These are phyloP conservation scores for Cryptococcus sp. DNA, from an alignment of 1,284 basidiomycete species.

Conservation along the genomic window DNA sequence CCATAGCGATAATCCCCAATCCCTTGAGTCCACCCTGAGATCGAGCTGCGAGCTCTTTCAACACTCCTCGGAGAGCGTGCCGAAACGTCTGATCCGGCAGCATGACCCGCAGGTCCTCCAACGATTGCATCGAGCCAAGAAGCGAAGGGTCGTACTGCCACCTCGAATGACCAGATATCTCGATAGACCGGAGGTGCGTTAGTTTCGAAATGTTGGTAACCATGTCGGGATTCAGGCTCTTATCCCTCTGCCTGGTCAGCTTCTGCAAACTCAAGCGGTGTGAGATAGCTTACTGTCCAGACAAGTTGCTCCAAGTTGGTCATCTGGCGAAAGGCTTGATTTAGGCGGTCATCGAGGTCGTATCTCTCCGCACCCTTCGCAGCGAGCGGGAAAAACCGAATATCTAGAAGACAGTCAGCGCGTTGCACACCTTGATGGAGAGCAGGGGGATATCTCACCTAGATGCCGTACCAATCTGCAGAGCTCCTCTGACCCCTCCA, in stretches of 20 bases:
- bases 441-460: conserved; percentile 21
- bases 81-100: conserved; percentile 38
- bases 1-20: conserved; percentile 36
- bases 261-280: neutral
- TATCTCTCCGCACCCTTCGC: conserved; percentile 27
- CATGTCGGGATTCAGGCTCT: conserved; percentile 32
- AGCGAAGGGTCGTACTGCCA: conserved; percentile 32
- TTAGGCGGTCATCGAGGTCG: conserved; percentile 31
- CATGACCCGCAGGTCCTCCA: conserved; percentile 42
- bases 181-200: conserved; percentile 24
- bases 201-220: conserved; percentile 27
- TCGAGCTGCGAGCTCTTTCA: conserved; percentile 17
- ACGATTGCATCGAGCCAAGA: conserved; percentile 20
- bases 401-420: conserved; percentile 24
- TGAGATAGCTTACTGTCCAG: conserved; percentile 36
- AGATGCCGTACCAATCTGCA: conserved; percentile 32
- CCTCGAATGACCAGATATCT: conserved; percentile 41
- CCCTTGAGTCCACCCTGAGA: conserved; percentile 26
- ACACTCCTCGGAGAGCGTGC: conserved; percentile 18
- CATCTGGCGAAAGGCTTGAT: conserved; percentile 30
- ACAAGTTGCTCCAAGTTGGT: conserved; percentile 32
- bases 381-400: conserved; percentile 42
- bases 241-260: conserved; percentile 30
- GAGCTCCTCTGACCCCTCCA: conserved; percentile 24
- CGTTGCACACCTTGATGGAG: too few species aligned